These are phyloP conservation scores for Yarrowia hollandica DNA, from an alignment of 805 yeast genomes.

Conservation along the genomic window DNA sequence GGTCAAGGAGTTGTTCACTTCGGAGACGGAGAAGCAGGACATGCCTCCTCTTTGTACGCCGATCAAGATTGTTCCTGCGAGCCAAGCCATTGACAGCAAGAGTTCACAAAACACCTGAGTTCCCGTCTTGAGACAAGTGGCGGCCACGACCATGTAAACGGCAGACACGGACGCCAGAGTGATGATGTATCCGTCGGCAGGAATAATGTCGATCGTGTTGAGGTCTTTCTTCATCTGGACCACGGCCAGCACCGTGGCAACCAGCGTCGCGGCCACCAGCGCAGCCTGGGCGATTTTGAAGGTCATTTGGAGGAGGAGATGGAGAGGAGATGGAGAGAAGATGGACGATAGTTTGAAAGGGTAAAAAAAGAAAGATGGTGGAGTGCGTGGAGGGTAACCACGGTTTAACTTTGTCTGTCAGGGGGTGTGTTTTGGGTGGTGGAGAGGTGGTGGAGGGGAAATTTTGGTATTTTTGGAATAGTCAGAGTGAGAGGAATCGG, in stretches of 20 bases:
- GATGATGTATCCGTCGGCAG: not conserved
- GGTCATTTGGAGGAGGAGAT: not conserved
- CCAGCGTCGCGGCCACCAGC: constrained; percentile 2
- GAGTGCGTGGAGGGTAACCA: constrained; percentile 4
- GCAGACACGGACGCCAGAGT: not conserved
- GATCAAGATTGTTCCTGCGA: not conserved
- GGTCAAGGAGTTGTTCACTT: not conserved
- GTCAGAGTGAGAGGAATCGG: not conserved
- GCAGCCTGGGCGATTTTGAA: not conserved
- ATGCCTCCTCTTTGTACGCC: constrained; percentile 4
- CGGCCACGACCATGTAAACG: not conserved
- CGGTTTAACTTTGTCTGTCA: no score
- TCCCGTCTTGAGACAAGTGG: not conserved
- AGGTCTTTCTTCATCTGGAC: constrained; percentile 1
- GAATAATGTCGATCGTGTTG: not conserved
- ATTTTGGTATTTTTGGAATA: no score
- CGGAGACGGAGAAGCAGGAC: not conserved
- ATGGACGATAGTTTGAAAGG: not conserved
- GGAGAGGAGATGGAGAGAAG: not conserved
- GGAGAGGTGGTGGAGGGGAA: not conserved
- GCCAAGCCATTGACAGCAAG: not conserved
- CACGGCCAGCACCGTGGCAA: not conserved
- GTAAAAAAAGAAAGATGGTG: no score
- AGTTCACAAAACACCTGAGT: not conserved
- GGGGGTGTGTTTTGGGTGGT: no score